Percentiles rank a stretch among this genome's conserved stretches.
Conservation (phyloP, 208 protist genomes). For the Leishmania amazonensis region DNA sequence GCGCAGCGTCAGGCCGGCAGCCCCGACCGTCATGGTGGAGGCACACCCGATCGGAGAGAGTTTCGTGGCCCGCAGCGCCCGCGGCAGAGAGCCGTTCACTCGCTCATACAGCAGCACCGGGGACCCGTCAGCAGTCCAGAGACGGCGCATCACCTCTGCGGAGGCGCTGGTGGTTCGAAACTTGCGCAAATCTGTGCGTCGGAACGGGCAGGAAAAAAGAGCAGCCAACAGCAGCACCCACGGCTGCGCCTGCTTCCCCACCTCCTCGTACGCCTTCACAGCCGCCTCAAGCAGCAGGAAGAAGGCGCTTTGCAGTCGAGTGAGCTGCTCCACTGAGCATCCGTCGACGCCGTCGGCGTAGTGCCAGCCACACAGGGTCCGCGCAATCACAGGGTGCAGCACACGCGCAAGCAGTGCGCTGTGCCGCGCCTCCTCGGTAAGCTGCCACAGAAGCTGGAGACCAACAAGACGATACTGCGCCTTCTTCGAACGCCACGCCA, state of each 20-base stretch:
- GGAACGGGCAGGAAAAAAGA: constrained; percentile 61
- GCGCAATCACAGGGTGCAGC: constrained; percentile 79
- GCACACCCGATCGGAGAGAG: constrained; percentile 44
- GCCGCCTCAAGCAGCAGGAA: constrained; percentile 78
- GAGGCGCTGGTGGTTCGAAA: constrained; percentile 35
- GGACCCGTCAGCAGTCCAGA: constrained; percentile 17
- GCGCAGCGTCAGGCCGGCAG: constrained; percentile 54
- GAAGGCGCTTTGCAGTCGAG: constrained; percentile 77
- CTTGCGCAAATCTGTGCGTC: constrained; percentile 60
- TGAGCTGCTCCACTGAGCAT: constrained; percentile 77
- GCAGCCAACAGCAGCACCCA: constrained; percentile 68
- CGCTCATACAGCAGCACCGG: constrained; percentile 28
- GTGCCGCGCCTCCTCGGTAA: constrained; percentile 75
- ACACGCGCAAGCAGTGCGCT: constrained; percentile 53
- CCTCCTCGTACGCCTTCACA: constrained; percentile 24
- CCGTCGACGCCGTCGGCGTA: constrained; percentile 83
- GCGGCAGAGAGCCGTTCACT: constrained; percentile 64
- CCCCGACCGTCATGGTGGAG: constrained; percentile 52
- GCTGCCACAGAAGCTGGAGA: constrained; percentile 69
- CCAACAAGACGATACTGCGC: constrained; percentile 77
- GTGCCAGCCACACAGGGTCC: constrained; percentile 81
- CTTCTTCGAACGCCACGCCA: constrained; percentile 58
- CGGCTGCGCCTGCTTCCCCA: constrained; percentile 24
- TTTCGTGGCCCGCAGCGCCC: constrained; percentile 40
- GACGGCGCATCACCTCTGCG: constrained; percentile 22